These are phyloP conservation scores for Pelargonium citronellum DNA, from an alignment of 441 rosid species.

Conservation along the genomic window DNA sequence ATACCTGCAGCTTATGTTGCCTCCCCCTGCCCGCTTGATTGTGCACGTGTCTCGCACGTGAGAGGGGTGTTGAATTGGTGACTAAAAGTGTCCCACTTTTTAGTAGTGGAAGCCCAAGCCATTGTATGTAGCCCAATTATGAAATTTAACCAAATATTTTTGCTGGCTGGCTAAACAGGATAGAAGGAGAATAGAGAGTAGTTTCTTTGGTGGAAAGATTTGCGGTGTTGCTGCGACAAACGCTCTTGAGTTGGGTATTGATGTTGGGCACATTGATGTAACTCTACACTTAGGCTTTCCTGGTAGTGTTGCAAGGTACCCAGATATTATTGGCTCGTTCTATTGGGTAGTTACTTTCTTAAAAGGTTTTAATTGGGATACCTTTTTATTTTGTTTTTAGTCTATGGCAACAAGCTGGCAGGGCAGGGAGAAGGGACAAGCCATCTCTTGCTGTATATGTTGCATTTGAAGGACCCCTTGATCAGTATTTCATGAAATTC, in stretches of 20 bases:
- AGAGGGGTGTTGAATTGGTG: no score
- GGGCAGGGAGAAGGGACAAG: conserved; percentile 89
- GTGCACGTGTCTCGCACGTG: no score
- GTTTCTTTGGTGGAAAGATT: conserved; percentile 77
- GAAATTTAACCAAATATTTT: no score
- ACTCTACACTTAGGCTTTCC: conserved; percentile 96
- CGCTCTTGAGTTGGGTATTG: conserved; percentile 96
- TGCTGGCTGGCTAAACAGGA: conserved; percentile 42
- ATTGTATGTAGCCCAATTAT: no score
- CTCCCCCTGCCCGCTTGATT: no score
- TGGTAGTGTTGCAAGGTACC: conserved; percentile 88
- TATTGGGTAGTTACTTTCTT: conserved; percentile 15
- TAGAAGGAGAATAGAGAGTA: conserved; percentile 76
- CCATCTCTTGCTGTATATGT: conserved; percentile 84
- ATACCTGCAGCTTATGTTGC: no score
- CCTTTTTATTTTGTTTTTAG: conserved; percentile 37
- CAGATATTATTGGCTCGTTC: conserved; percentile 17
- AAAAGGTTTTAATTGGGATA: conserved; percentile 18
- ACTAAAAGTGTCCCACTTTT: no score
- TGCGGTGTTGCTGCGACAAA: conserved; percentile 91
- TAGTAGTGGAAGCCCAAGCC: no score
- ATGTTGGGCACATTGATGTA: conserved; percentile 89
- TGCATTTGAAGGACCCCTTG: conserved; percentile 78
- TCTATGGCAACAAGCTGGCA: conserved; percentile 96
- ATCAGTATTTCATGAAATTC: conserved; percentile 83